Evolutionary conservation across 805 yeast species (phyloP).

Genomic region (Middelhovenomyces tepae): DNA sequence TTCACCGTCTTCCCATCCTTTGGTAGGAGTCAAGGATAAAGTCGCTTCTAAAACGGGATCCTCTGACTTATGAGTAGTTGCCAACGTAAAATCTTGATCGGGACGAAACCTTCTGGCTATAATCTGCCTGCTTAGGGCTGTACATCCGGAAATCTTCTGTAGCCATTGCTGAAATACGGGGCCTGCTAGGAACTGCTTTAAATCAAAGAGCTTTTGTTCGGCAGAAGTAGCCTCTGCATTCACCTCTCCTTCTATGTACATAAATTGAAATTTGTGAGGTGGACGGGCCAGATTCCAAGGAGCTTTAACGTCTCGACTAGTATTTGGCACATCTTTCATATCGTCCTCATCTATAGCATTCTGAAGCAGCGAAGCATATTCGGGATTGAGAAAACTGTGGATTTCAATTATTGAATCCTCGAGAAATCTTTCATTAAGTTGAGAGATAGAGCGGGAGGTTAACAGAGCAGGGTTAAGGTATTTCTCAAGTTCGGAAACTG

Average conservation of each 20-base stretch:
- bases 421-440: slow-evolving; percentile 44
- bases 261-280: slow-evolving; percentile 82
- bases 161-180: slow-evolving; percentile 64
- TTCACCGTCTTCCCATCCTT: slow-evolving; percentile 81
- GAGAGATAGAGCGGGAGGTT: slow-evolving; percentile 29
- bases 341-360: slow-evolving; percentile 47
- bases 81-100: slow-evolving; percentile 87
- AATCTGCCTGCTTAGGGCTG: slow-evolving; percentile 54
- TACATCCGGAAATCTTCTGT: slow-evolving; percentile 47
- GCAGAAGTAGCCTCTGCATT: slow-evolving; percentile 17
- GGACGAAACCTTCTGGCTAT: slow-evolving; percentile 86
- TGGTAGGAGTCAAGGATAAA: slow-evolving; percentile 68
- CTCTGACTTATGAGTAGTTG: slow-evolving; percentile 48
- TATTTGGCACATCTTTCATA: slow-evolving; percentile 43
- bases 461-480: slow-evolving; percentile 52
- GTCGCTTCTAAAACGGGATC: slow-evolving; percentile 65
- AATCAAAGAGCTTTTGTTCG: slow-evolving; percentile 34
- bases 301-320: slow-evolving; percentile 41
- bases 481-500: slow-evolving; percentile 40
- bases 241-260: slow-evolving; percentile 65
- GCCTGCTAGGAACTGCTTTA: slow-evolving; percentile 54
- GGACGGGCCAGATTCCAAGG: slow-evolving; percentile 94
- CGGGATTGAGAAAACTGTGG: slow-evolving; percentile 49
- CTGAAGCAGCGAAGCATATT: slow-evolving; percentile 41
- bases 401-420: slow-evolving; percentile 67